These are phyloP conservation scores for Ramaria sp. DNA, from an alignment of 768 basidiomycete species.

Conservation along the genomic window DNA sequence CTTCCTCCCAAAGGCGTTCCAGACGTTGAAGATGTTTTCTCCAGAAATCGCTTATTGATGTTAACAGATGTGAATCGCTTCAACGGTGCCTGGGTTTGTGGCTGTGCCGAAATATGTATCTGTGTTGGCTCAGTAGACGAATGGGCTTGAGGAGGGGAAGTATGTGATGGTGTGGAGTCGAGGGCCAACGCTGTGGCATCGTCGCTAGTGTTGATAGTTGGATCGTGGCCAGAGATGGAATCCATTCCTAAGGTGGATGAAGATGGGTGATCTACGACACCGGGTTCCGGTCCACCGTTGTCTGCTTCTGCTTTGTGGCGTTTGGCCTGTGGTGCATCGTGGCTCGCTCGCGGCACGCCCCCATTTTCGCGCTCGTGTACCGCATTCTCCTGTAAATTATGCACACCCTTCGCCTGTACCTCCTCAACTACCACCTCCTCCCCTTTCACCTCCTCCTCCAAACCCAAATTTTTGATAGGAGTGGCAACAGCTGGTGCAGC, in stretches of 20 bases:
- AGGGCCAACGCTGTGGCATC: neutral
- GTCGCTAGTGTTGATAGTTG: neutral
- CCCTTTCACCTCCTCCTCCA: neutral
- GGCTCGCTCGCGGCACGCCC: neutral
- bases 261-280: neutral
- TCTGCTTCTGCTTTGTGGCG: neutral
- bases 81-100: slow-evolving; percentile 25
- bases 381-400: neutral
- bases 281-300: neutral
- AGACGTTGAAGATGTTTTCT: slow-evolving; percentile 67
- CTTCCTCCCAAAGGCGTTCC: slow-evolving; percentile 26
- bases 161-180: neutral
- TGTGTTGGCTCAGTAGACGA: neutral
- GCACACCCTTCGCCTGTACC: neutral
- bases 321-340: neutral
- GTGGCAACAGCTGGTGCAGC: slow-evolving; percentile 1
- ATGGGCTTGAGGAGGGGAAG: neutral
- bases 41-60: slow-evolving; percentile 94
- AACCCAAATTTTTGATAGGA: neutral
- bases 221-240: neutral
- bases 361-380: neutral
- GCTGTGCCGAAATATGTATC: neutral
- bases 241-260: neutral
- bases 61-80: slow-evolving; percentile 88
- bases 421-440: neutral